Evolutionary conservation across 2,329 filamentous ascomycete species (phyloP), one percentile per base, ranked within the genome.

Genomic region (Hypoxylon sp.): DNA sequence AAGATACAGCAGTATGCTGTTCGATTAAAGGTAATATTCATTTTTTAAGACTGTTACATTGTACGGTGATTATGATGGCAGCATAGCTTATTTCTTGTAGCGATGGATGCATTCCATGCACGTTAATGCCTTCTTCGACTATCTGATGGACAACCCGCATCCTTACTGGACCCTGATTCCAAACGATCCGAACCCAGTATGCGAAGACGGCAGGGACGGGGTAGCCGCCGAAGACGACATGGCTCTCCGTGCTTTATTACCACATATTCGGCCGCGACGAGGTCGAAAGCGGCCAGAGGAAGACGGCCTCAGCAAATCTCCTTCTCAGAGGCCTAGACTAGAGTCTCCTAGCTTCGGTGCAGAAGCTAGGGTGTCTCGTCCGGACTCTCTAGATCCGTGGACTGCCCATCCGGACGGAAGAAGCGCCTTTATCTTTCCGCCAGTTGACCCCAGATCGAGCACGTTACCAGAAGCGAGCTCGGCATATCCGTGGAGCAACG

Each of bases 101-200:
- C 88, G 94, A 70, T 97, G 93, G 93, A 95, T 97, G 91, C 91
- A 92, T 72, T 93, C 92, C 4, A 94, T 96, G 89, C 93, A 97
- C 72, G 87, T 97, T 48, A 91, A 96, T 79, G 90, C 92, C 9
- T 97, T 97, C 73, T 97, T 97, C 69, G 92, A 96, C 72, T 97
- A 92, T 72, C 84, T 96, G 17, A 81, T 94, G 61, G 86, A 87
- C 45, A 92, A 92, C 63, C 79, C 84, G 21, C 92, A 96, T 73
- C 77, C 85, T 0, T 97, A 97, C 74, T 96, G 89, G 79, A 87
- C 84, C 13, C 84, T 91, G 29, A 83, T 96, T 20, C 92, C 92
- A 0, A 78, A 81, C 4, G 81, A 83, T 11, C 79, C 83, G 24
- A 83, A 87, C 50, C 85, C 88, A 2, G 80, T 88, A 29, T 83